Evolutionary conservation across 768 basidiomycete species (phyloP), one percentile per base, ranked within the genome.

Genomic region (Tylopilus balloui): DNA sequence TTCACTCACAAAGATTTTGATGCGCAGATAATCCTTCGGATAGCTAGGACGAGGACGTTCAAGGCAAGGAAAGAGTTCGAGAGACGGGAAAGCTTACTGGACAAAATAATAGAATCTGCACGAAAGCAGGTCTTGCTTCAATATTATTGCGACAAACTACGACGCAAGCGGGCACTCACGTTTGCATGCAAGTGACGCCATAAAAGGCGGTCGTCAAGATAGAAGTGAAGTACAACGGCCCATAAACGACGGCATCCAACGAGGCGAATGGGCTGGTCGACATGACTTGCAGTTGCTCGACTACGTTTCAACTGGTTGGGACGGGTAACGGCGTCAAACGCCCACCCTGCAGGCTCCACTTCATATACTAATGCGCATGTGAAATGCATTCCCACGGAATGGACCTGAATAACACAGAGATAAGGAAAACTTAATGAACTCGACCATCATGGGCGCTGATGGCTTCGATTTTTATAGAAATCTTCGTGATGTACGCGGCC

Each of bases 141-240:
- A 20, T 21, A 10, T 10, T 9, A 4, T 15, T 21, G 15, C 17
- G 1, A 28, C 25, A 19, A 3, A 5, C 8, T 15, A 11, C 15
- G 3, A 14, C 27, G 31, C 12, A n/a, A 32, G 11, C 2, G 2
- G n/a, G 8, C 12, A 21, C 54, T 50, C 20, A 55, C 54, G 47
- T 49, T 55, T 55, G 54, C 52, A 54, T 45, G 12, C 54, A 55
- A 6, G 47, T 28, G 9, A 45, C 7, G 5, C 46, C 52, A 0
- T 55, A 54, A 41, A 55, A 6, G 3, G 19, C 28, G 3, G 52
- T 42, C 11, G 31, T 24, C 4, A 45, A 2, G n/a, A 55, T 0
- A 6, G 14, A 4, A 31, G 27, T 12, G 9, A 48, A 28, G 42
- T 31, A 54, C 24, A 48, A 7, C 1, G 46, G 7, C 4, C 34